Percentiles rank a stretch among this genome's conserved stretches.
Evolutionary conservation across 345 rosid species (phyloP).

Genomic region (Syzygium aqueum): DNA sequence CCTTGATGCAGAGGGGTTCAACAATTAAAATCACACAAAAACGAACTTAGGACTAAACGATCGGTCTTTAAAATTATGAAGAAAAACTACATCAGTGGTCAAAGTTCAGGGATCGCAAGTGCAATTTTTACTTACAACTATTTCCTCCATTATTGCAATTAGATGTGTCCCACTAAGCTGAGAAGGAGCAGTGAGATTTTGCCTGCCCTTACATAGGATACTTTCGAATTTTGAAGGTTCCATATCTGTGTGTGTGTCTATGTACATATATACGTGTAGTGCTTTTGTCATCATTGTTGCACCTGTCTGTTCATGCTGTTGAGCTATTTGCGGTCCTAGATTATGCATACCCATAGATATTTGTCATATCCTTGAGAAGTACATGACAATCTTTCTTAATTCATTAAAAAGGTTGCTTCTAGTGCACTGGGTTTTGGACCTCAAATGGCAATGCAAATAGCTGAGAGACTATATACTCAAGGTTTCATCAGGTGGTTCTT

Average conservation of each 20-base stretch:
- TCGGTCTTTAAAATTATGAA: not conserved
- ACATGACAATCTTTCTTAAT: not conserved
- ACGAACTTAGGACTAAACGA: not conserved
- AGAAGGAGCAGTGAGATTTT: not conserved
- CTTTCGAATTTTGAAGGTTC: not conserved
- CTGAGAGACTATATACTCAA: constrained; percentile 86
- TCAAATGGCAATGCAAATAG: constrained; percentile 86
- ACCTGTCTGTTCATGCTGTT: not conserved
- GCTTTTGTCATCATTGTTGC: not conserved
- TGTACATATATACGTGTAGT: not conserved
- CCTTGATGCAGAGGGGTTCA: not conserved
- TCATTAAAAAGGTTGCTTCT: constrained; percentile 62
- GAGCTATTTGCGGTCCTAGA: not conserved
- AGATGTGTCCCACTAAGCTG: not conserved
- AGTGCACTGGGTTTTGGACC: constrained; percentile 94
- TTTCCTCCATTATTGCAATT: not conserved
- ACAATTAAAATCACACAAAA: not conserved
- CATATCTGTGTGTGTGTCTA: not conserved
- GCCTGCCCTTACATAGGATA: not conserved
- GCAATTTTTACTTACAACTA: not conserved
- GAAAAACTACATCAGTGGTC: not conserved
- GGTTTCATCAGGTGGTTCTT: constrained; percentile 75
- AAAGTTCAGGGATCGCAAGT: not conserved
- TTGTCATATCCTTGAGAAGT: not conserved
- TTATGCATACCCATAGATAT: not conserved